phyloP scores from a whole-genome alignment of 2,329 filamentous ascomycete genomes.

The Phoma herbarum region DNA sequence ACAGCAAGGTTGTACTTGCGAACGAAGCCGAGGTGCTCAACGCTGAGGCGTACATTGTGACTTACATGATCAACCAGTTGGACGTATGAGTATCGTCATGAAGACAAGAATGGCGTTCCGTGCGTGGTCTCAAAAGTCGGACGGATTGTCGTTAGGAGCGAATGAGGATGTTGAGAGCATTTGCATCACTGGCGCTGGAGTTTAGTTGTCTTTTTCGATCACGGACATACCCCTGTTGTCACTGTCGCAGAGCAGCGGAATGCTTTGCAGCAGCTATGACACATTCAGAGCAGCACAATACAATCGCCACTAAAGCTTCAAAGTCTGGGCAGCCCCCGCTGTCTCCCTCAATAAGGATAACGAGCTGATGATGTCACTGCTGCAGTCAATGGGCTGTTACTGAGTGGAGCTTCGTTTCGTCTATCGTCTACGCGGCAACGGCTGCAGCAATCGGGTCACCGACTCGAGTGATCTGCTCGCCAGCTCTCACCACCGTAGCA shows the following conservation, averaged over 20 bases:
- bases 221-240: not conserved
- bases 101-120: not conserved
- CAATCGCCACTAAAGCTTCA: no score
- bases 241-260: not conserved
- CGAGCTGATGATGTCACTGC: no score
- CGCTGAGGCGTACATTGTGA: constrained; percentile 88
- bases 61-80: constrained; percentile 66
- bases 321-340: no score
- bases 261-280: not conserved
- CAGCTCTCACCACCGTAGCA: constrained; percentile 79
- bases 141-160: not conserved
- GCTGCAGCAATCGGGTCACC: constrained; percentile 78
- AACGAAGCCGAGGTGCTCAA: constrained; percentile 84
- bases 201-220: not conserved
- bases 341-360: no score
- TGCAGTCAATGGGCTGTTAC: not conserved
- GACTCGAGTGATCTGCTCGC: constrained; percentile 81
- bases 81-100: constrained; percentile 31
- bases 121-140: not conserved
- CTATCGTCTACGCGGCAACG: constrained; percentile 71
- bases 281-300: not conserved
- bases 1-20: constrained; percentile 88
- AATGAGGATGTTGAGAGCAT: no score
- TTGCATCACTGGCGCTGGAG: not conserved
- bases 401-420: not conserved